These are phyloP conservation scores for Helminthosporium solani DNA, from an alignment of 2,329 filamentous ascomycete genomes.

Conservation along the genomic window DNA sequence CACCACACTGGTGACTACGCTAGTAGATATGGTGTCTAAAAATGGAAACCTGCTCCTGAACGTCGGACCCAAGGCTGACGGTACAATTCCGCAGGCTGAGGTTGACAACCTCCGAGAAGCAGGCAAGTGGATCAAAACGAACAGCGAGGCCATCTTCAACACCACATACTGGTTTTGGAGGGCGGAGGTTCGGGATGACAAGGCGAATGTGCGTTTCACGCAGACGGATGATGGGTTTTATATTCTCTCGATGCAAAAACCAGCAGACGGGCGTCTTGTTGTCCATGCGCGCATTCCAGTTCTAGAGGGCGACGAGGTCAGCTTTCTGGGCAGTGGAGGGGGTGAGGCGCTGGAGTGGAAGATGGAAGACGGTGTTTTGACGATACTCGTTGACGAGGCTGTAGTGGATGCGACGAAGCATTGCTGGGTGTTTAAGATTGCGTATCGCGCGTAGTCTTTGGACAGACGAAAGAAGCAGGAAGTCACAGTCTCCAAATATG, in stretches of 20 bases:
- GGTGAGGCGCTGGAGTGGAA: slow-evolving; percentile 17
- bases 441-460: slow-evolving; percentile 5
- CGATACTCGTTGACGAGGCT: slow-evolving; percentile 27
- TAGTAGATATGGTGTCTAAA: slow-evolving; percentile 57
- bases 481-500: no score
- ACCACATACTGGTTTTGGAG: slow-evolving; percentile 58
- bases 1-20: slow-evolving; percentile 47
- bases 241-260: slow-evolving; percentile 48
- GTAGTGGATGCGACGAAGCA: slow-evolving; percentile 11
- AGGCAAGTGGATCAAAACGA: slow-evolving; percentile 55
- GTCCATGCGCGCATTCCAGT: slow-evolving; percentile 51
- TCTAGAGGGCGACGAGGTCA: slow-evolving; percentile 50
- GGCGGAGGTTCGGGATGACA: slow-evolving; percentile 46
- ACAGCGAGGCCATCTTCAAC: slow-evolving; percentile 58
- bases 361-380: slow-evolving; percentile 18
- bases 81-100: slow-evolving; percentile 54
- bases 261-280: slow-evolving; percentile 37
- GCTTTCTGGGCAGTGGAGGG: slow-evolving; percentile 43
- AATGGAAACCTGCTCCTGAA: slow-evolving; percentile 60
- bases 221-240: slow-evolving; percentile 57
- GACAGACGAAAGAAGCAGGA: background rate
- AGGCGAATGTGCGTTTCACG: slow-evolving; percentile 53
- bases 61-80: slow-evolving; percentile 58
- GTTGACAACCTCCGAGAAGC: slow-evolving; percentile 51
- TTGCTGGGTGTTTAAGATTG: slow-evolving; percentile 20